Evolutionary conservation across 345 rosid species (phyloP).

Genomic region (Salix arbutifolia): DNA sequence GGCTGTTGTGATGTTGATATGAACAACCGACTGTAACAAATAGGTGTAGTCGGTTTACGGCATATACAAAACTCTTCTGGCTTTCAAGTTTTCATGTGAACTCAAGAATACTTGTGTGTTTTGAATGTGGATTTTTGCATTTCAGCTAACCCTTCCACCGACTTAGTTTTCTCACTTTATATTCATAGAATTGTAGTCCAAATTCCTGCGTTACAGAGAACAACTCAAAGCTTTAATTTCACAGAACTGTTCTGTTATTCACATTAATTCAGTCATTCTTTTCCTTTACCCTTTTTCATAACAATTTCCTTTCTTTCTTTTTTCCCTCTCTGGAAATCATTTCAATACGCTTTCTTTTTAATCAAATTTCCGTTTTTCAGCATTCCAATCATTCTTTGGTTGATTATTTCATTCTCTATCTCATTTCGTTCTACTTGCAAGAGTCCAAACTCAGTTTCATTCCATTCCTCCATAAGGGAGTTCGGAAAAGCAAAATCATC

Average conservation of each 20-base stretch:
- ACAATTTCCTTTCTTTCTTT: background rate
- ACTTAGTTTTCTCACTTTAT: background rate
- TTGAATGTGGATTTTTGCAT: background rate
- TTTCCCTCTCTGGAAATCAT: background rate
- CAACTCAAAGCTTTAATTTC: slow-evolving; percentile 7
- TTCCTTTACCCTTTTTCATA: background rate
- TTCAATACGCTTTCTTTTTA: background rate
- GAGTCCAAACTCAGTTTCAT: background rate
- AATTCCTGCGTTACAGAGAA: background rate
- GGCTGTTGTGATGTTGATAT: slow-evolving; percentile 6
- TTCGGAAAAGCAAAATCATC: background rate
- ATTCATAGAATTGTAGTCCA: background rate
- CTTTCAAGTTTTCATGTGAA: background rate
- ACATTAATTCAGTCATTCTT: background rate
- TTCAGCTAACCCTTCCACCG: slow-evolving; percentile 1
- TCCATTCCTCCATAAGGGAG: background rate
- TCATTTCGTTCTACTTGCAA: background rate
- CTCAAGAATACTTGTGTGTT: background rate
- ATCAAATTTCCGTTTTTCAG: background rate
- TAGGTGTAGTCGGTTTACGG: background rate
- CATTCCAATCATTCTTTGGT: background rate
- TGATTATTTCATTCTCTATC: background rate
- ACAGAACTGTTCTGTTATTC: background rate
- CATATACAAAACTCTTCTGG: background rate
- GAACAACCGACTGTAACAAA: background rate